Conservation (phyloP, 2,329 filamentous ascomycete species). For the Verticillium nubilum region DNA sequence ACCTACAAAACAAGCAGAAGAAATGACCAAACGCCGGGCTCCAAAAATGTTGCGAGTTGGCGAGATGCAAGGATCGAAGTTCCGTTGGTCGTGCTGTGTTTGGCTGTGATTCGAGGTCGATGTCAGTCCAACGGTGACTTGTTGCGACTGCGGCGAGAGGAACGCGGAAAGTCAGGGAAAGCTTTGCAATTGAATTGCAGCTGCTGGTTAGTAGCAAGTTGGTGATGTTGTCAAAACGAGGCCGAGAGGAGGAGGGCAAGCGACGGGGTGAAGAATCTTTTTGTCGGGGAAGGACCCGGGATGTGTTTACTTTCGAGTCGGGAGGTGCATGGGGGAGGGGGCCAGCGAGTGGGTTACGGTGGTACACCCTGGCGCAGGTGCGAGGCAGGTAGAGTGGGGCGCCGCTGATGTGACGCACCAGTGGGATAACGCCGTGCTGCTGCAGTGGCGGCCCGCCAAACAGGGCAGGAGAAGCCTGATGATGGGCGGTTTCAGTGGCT, state of each 20-base stretch:
- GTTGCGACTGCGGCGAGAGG: not conserved
- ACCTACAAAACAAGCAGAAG: constrained; percentile 7
- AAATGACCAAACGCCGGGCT: constrained; percentile 21
- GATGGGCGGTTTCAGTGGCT: not conserved
- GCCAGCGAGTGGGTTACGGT: not conserved
- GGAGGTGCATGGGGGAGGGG: not conserved
- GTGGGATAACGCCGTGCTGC: not conserved
- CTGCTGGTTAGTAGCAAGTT: not conserved
- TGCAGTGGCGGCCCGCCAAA: not conserved
- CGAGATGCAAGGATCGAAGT: not conserved
- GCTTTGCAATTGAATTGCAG: not conserved
- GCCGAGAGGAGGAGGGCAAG: not conserved
- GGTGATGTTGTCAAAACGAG: not conserved
- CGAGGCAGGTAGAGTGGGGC: not conserved
- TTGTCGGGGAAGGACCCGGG: not conserved
- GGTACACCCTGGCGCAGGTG: not conserved
- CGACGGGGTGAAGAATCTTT: not conserved
- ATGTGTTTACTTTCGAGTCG: not conserved
- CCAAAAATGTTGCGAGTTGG: constrained; percentile 9
- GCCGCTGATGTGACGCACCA: not conserved
- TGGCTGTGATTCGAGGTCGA: not conserved
- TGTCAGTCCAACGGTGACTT: not conserved
- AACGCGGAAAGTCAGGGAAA: not conserved
- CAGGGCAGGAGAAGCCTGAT: not conserved
- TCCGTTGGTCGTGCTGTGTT: not conserved